Evolutionary conservation across 1,284 basidiomycete species (phyloP).

Genomic region (Ceratorhiza oryzae-sativae): DNA sequence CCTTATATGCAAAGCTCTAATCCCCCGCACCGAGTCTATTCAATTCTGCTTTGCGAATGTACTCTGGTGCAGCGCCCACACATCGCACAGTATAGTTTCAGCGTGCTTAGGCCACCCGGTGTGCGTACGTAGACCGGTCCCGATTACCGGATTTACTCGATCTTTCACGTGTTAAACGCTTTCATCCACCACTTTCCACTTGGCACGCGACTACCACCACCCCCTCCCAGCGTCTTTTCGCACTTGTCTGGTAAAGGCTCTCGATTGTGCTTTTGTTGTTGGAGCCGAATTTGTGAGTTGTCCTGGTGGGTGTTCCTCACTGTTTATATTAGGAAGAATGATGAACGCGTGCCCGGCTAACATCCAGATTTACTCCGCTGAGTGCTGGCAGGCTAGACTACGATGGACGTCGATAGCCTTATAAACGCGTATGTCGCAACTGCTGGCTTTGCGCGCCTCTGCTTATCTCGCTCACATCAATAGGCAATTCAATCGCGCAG

Average conservation of each 20-base stretch:
- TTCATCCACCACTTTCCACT: slow-evolving; percentile 18
- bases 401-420: slow-evolving; percentile 39
- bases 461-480: neutral
- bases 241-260: neutral
- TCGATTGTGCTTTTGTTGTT: neutral
- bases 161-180: slow-evolving; percentile 24
- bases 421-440: slow-evolving; percentile 40
- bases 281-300: neutral
- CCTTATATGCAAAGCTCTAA: slow-evolving; percentile 10
- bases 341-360: neutral
- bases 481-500: slow-evolving; percentile 89
- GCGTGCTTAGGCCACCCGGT: neutral
- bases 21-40: neutral
- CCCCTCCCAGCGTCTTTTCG: neutral
- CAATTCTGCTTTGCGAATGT: neutral
- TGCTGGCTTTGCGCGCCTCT: neutral
- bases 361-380: neutral
- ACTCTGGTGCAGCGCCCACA: neutral
- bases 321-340: neutral
- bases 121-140: slow-evolving; percentile 18
- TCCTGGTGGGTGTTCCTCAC: neutral
- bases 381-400: slow-evolving; percentile 9
- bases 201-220: slow-evolving; percentile 29
- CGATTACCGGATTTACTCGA: slow-evolving; percentile 9
- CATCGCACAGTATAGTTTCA: neutral